Base-by-base conservation (phyloP, 2,329 filamentous ascomycete species). In the Arthrinium phaeospermum region DNA sequence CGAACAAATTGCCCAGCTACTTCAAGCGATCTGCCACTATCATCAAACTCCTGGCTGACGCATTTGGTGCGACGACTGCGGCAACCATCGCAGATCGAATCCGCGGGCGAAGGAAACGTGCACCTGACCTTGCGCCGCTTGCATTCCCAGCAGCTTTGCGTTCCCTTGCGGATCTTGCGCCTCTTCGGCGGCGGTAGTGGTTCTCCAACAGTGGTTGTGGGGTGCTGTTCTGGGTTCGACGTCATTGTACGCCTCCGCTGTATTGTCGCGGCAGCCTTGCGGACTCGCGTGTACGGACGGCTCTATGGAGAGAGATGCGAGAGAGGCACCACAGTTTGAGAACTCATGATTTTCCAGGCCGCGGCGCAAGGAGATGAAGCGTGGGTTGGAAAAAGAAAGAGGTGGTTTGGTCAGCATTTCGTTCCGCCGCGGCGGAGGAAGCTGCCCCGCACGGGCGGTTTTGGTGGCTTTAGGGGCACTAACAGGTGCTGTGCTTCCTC, bases 101-200 rank as follows among this genome's bases (percentile, higher is more conserved):
- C 82, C 3, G 79, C 75, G 4, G 82, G 76, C 4, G 81, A 76
- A 14, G 80, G 77, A 72, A 87, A 86, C 22, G 82, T 83, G 76
- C 88, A 90, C 2, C 83, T 81, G 6, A 86, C 82, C 79, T 90
- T 90, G 34, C 87, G 83, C 69, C 86, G 83, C 78, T 88, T 88
- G 82, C 88, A 90, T 75, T 89, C 87, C 87, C 88, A 90, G 77
- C 88, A 90, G 71, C 87, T 89, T 41, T 80, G 82, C 0, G 88
- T 90, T n/a, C 88, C 88, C 70, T 89, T 90, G 30, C 87, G 85
- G 30, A 88, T 34, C 72, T 84, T 87, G 49, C 82, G 78, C 70
- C 81, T 80, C 75, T 81, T 84, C 24, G 73, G 53, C 45, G 1
- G 30, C n/a, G 44, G 30, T n/a, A 8, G 67, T 44, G 44, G 3